Percentiles rank a stretch among this genome's conserved stretches.
These are phyloP conservation scores for Mentha longifolia DNA, from an alignment of 257 asterid species.

Conservation along the genomic window DNA sequence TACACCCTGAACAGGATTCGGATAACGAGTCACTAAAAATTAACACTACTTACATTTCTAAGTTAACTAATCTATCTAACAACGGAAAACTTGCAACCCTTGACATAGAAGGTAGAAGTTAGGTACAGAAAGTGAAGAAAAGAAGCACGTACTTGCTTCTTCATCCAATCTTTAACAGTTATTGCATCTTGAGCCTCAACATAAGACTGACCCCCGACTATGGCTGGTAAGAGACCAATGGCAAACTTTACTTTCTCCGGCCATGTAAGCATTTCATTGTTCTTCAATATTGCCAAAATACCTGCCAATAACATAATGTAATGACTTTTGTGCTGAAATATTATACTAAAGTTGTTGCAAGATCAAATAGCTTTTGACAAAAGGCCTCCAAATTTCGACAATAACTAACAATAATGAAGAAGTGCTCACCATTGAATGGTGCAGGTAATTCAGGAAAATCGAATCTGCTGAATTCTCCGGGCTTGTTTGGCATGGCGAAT, in stretches of 20 bases:
- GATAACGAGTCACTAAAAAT: conserved; percentile 12
- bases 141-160: conserved; percentile 64
- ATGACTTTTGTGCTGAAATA: background rate
- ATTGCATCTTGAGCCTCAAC: conserved; percentile 98
- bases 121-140: background rate
- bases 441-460: conserved; percentile 95
- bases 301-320: conserved; percentile 49
- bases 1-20: conserved; percentile 63
- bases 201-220: conserved; percentile 91
- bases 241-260: conserved; percentile 95
- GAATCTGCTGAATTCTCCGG: conserved; percentile 96
- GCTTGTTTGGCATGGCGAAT: conserved; percentile 97
- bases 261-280: conserved; percentile 99
- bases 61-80: conserved; percentile 16
- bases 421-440: conserved; percentile 78
- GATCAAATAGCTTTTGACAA: background rate
- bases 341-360: too few relatives aligned
- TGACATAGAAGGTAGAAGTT: background rate
- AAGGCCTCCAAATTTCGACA: background rate
- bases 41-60: background rate
- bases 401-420: background rate
- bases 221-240: conserved; percentile 94
- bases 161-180: conserved; percentile 96
- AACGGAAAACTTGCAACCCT: background rate
- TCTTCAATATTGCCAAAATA: conserved; percentile 88